Percentiles rank a stretch among this genome's conserved stretches.
phyloP scores from a whole-genome alignment of 805 yeast species.

The Wickerhamiella lipophila region DNA sequence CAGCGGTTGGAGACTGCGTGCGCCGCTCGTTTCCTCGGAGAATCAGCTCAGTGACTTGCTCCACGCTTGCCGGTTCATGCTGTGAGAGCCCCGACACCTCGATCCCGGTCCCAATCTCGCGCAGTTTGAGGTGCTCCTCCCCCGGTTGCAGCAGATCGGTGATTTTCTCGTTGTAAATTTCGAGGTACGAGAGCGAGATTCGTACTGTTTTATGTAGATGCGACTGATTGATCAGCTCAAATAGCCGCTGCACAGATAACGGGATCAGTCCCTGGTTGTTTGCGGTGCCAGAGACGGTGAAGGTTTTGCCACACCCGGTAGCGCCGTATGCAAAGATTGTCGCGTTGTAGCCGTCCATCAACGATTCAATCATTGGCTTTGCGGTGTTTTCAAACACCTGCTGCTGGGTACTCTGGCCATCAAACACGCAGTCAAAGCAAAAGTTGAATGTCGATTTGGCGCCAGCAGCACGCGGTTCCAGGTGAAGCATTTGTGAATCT shows the following conservation, averaged over 20 bases:
- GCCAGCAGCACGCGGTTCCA: slow-evolving; percentile 47
- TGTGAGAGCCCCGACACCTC: slow-evolving; percentile 58
- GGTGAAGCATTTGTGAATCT: slow-evolving; percentile 74
- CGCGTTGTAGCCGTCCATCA: slow-evolving; percentile 76
- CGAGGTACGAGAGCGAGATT: slow-evolving; percentile 53
- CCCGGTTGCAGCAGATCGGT: slow-evolving; percentile 59
- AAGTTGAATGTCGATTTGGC: slow-evolving; percentile 36
- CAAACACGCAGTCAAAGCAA: slow-evolving; percentile 71
- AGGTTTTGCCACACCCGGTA: slow-evolving; percentile 96
- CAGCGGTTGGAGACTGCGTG: slow-evolving; percentile 78
- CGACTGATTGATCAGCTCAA: slow-evolving; percentile 43
- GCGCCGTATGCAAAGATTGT: slow-evolving; percentile 93
- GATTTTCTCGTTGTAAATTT: slow-evolving; percentile 83
- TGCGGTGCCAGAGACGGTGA: slow-evolving; percentile 69
- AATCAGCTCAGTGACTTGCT: slow-evolving; percentile 20
- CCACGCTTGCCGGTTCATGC: slow-evolving; percentile 38
- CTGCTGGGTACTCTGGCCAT: slow-evolving; percentile 47
- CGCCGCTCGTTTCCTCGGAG: slow-evolving; percentile 28
- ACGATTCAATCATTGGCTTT: slow-evolving; percentile 55
- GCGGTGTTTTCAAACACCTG: slow-evolving; percentile 59
- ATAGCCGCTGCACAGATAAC: slow-evolving; percentile 64
- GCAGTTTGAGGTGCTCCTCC: slow-evolving; percentile 38
- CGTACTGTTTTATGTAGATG: slow-evolving; percentile 44
- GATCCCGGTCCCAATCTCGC: slow-evolving; percentile 56
- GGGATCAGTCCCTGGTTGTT: slow-evolving; percentile 69